A percentile compares a stretch with the other conserved stretches of the same genome.
Conservation (phyloP, 768 basidiomycete species). For the Mycena rebaudengoi region DNA sequence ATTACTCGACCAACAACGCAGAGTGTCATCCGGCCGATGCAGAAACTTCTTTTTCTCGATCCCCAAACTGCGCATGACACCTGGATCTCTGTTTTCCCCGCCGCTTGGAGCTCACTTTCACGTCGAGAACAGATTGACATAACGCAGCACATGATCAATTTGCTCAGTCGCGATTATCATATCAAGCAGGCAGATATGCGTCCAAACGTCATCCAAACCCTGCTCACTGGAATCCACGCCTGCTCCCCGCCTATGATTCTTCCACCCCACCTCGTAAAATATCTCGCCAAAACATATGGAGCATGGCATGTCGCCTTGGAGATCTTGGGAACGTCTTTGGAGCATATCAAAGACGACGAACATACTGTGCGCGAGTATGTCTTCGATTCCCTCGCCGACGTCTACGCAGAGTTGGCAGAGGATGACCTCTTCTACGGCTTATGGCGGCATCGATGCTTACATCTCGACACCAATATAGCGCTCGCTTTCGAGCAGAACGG, state of each 20-base stretch:
- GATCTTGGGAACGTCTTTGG: constrained; percentile 82
- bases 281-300: constrained; percentile 93
- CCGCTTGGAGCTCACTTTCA: constrained; percentile 85
- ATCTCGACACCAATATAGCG: constrained; percentile 87
- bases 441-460: constrained; percentile 91
- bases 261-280: constrained; percentile 95
- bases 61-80: constrained; percentile 77
- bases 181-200: constrained; percentile 87
- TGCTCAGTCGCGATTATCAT: constrained; percentile 95
- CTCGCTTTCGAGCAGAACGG: constrained; percentile 95
- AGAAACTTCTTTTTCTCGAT: constrained; percentile 86
- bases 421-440: constrained; percentile 98
- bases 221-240: constrained; percentile 85
- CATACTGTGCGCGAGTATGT: constrained; percentile 81
- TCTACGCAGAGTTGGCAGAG: constrained; percentile 95
- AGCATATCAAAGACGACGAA: constrained; percentile 83
- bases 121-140: constrained; percentile 89
- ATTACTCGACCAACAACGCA: constrained; percentile 56
- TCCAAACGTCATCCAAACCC: constrained; percentile 91
- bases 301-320: constrained; percentile 95
- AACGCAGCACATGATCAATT: constrained; percentile 87
- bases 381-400: constrained; percentile 90
- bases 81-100: constrained; percentile 90
- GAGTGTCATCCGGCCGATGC: constrained; percentile 76
- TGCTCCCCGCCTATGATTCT: constrained; percentile 89